Conservation (phyloP, 331 rosid species). For the Rhamnella rubrinervis region DNA sequence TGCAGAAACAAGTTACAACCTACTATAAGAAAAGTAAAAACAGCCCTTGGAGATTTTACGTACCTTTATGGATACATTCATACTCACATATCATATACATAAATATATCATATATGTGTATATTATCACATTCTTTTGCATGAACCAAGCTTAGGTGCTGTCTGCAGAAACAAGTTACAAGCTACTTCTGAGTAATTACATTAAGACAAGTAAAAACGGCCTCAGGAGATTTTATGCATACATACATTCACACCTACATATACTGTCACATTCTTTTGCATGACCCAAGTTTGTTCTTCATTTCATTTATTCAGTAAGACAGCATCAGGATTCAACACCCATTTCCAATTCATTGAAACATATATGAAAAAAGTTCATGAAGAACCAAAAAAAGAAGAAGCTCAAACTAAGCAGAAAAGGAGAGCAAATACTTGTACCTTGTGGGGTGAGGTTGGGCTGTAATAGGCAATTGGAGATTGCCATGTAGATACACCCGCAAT, state of each 20-base stretch:
- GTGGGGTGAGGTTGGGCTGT: constrained; percentile 26
- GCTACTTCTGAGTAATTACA: background rate
- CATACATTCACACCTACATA: background rate
- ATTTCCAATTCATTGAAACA: background rate
- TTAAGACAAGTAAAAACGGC: too few species aligned
- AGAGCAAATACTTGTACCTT: constrained; percentile 37
- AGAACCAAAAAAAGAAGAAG: background rate
- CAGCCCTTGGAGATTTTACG: too few species aligned
- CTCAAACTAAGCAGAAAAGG: background rate
- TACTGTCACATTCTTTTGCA: background rate
- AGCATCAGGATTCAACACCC: background rate
- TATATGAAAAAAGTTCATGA: background rate
- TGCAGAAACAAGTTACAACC: constrained; percentile 25
- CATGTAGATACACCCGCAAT: constrained; percentile 33
- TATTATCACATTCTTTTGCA: too few species aligned
- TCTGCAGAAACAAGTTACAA: constrained; percentile 29
- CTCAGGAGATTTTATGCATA: too few species aligned
- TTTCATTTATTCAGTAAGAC: too few species aligned
- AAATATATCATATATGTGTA: too few species aligned
- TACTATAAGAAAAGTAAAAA: background rate
- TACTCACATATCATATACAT: too few species aligned
- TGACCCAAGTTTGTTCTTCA: background rate
- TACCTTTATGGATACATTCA: too few species aligned
- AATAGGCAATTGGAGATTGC: constrained; percentile 18
- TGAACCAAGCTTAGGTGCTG: constrained; percentile 16